A percentile compares a stretch with the other conserved stretches of the same genome.
Evolutionary conservation across 352 stramenopile genomes (phyloP).

Genomic region (Pythium vanterpoolii): DNA sequence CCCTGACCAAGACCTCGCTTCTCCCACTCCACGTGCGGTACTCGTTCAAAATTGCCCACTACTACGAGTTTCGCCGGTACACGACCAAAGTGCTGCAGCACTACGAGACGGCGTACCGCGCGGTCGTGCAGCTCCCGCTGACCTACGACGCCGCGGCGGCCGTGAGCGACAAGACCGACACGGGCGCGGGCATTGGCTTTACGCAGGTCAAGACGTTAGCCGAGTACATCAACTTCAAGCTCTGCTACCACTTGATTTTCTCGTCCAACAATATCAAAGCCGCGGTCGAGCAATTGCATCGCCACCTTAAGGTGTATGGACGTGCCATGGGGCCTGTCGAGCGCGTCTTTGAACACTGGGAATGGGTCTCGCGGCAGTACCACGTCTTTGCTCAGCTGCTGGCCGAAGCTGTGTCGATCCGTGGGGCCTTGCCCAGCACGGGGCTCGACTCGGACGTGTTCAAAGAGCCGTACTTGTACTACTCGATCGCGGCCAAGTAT

Average conservation of each 20-base stretch:
- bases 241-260: slow-evolving; percentile 88
- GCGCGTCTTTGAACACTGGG: slow-evolving; percentile 78
- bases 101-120: slow-evolving; percentile 79
- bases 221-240: slow-evolving; percentile 87
- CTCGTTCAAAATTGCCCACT: slow-evolving; percentile 89
- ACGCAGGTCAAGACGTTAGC: slow-evolving; percentile 79
- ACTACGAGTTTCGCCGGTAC: slow-evolving; percentile 85
- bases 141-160: slow-evolving; percentile 28
- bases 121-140: slow-evolving; percentile 53
- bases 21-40: slow-evolving; percentile 64
- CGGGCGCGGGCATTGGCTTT: slow-evolving; percentile 36
- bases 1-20: slow-evolving; percentile 57
- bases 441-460: slow-evolving; percentile 79
- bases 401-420: slow-evolving; percentile 65
- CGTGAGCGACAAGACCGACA: slow-evolving; percentile 29
- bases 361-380: slow-evolving; percentile 83
- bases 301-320: slow-evolving; percentile 70
- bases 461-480: slow-evolving; percentile 88
- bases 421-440: slow-evolving; percentile 42
- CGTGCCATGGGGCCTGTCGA: slow-evolving; percentile 48
- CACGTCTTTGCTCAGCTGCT: slow-evolving; percentile 86
- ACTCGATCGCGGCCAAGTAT: slow-evolving; percentile 81
- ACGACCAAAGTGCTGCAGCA: slow-evolving; percentile 85
- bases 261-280: slow-evolving; percentile 80
- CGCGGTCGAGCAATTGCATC: slow-evolving; percentile 81